Conservation (phyloP, 2,329 filamentous ascomycete genomes). For the Scedosporium apiospermum region DNA sequence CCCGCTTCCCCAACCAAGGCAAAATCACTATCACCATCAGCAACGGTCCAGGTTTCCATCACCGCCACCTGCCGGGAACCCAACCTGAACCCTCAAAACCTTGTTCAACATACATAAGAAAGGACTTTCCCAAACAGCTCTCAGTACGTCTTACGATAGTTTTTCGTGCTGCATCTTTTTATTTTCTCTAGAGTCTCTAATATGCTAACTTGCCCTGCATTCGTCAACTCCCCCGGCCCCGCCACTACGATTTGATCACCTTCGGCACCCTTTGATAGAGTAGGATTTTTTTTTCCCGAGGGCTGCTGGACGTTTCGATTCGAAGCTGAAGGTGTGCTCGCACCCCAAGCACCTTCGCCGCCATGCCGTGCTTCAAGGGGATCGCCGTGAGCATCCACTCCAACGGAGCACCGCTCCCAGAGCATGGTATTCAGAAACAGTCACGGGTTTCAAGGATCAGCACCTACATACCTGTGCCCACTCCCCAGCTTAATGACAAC, state of each 20-base stretch:
- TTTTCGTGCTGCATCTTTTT: neutral
- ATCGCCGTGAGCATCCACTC: constrained; percentile 95
- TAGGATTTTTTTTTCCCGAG: neutral
- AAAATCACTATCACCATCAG: neutral
- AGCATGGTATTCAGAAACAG: constrained; percentile 92
- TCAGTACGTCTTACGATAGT: neutral
- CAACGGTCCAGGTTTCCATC: neutral
- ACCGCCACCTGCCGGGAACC: constrained; percentile 2
- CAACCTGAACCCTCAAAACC: neutral
- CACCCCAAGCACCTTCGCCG: constrained; percentile 17
- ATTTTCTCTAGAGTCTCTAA: neutral
- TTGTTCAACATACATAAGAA: neutral
- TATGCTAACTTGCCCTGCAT: neutral
- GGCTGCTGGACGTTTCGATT: neutral
- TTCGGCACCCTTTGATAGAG: neutral
- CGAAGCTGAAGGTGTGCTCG: constrained; percentile 2
- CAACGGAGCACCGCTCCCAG: constrained; percentile 69
- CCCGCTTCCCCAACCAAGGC: neutral
- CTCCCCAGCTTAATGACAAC: constrained; percentile 56
- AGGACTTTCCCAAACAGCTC: neutral
- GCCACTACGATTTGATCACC: neutral
- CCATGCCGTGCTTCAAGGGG: constrained; percentile 95
- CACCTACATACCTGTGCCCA: constrained; percentile 92
- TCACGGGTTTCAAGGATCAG: constrained; percentile 86
- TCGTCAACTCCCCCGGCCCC: neutral